A percentile compares a stretch with the other conserved stretches of the same genome.
Evolutionary conservation across 1,284 basidiomycete species (phyloP).

Genomic region (Cerrena zonata): DNA sequence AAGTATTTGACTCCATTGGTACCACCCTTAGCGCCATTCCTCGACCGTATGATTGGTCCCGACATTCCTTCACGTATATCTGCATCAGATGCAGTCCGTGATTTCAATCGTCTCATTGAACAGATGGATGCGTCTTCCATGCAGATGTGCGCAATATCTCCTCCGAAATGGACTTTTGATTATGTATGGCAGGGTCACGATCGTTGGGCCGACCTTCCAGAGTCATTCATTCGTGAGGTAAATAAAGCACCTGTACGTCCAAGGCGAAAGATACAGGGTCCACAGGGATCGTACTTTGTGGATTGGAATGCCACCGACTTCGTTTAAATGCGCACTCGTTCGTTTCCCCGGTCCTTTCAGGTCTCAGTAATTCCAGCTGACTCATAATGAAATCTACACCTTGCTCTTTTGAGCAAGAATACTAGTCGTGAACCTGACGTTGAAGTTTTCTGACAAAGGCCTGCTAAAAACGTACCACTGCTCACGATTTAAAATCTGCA

Average conservation of each 20-base stretch:
- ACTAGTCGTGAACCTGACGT: too few species aligned
- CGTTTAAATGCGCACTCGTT: too few species aligned
- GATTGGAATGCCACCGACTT: not conserved
- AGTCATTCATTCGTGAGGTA: not conserved
- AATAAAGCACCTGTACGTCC: not conserved
- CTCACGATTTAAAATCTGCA: too few species aligned
- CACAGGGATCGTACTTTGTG: not conserved
- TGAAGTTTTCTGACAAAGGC: too few species aligned
- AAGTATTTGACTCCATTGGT: not conserved
- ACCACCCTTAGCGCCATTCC: not conserved
- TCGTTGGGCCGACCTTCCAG: not conserved
- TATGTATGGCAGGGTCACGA: not conserved
- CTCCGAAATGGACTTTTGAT: not conserved
- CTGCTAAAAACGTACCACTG: too few species aligned
- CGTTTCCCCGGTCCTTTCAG: too few species aligned
- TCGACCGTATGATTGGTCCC: not conserved
- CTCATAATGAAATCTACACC: too few species aligned
- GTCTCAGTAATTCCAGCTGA: too few species aligned
- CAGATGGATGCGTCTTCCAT: not conserved
- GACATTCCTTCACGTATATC: not conserved
- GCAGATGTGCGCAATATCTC: not conserved
- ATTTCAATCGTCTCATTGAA: not conserved
- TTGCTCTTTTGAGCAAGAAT: too few species aligned
- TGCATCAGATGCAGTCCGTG: not conserved
- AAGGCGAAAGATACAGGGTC: not conserved